Conservation (phyloP, 768 basidiomycete species). For the Serendipita sp. region DNA sequence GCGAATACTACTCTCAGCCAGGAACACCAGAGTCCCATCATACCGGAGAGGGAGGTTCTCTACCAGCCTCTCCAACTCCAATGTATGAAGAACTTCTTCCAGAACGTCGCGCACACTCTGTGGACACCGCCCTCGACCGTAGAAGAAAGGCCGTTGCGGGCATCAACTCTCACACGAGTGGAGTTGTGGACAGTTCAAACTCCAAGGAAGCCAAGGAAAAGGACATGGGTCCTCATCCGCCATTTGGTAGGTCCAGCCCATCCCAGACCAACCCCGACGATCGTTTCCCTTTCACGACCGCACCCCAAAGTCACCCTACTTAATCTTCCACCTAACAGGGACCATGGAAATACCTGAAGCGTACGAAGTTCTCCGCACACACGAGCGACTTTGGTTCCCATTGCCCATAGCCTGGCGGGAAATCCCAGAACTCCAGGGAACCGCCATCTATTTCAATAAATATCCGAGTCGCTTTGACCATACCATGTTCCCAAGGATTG, state of each 20-base stretch:
- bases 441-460: slow-evolving; percentile 2
- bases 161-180: background rate
- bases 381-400: background rate
- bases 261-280: background rate
- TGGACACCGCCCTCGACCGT: background rate
- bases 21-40: background rate
- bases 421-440: background rate
- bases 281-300: background rate
- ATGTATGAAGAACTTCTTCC: background rate
- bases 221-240: background rate
- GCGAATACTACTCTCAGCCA: background rate
- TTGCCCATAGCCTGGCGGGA: background rate
- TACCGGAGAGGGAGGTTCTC: slow-evolving; percentile 1
- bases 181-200: background rate
- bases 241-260: background rate
- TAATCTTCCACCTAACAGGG: background rate
- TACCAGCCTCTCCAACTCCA: background rate
- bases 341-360: background rate
- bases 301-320: background rate
- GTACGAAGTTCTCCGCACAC: background rate
- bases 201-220: background rate
- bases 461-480: background rate
- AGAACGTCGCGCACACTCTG: background rate
- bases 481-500: background rate
- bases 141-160: background rate